These are phyloP conservation scores for Gracilariopsis chorda DNA, from an alignment of 23 red algal genomes.

Conservation along the genomic window DNA sequence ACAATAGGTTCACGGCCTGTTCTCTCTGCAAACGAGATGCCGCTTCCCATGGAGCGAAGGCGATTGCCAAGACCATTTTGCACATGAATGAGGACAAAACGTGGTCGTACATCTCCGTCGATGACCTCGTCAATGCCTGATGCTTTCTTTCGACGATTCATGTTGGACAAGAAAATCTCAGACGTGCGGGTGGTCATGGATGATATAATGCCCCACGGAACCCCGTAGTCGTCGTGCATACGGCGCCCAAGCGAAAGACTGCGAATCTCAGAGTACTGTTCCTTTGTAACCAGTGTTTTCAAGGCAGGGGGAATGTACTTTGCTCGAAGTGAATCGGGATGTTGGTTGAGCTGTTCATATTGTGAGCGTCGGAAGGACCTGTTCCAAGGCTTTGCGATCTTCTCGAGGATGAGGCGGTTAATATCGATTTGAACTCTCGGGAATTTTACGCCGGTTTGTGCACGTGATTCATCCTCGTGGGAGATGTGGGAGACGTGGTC, in stretches of 20 bases:
- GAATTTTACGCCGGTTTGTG: conserved; percentile 61
- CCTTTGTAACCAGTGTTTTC: conserved; percentile 23
- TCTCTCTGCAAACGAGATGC: conserved; percentile 60
- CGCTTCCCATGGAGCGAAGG: conserved; percentile 66
- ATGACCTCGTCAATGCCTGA: background rate
- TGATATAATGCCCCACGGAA: conserved; percentile 66
- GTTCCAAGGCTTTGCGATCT: conserved; percentile 43
- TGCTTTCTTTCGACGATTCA: conserved; percentile 21
- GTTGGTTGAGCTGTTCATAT: background rate
- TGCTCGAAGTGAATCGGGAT: conserved; percentile 9
- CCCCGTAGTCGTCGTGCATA: conserved; percentile 49
- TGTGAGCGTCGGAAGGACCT: conserved; percentile 1
- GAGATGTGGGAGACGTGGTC: conserved; percentile 39
- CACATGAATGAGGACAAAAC: conserved; percentile 73
- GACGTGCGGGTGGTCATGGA: conserved; percentile 2
- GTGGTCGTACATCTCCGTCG: background rate
- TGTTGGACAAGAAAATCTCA: conserved; percentile 30
- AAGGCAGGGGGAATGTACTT: conserved; percentile 41
- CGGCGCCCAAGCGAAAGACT: conserved; percentile 35
- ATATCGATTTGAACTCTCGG: conserved; percentile 66
- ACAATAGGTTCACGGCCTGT: conserved; percentile 42
- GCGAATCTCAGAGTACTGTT: conserved; percentile 17
- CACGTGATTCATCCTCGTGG: conserved; percentile 45
- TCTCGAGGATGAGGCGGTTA: conserved; percentile 69
- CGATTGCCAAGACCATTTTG: conserved; percentile 89